Base-by-base conservation (phyloP, 1,284 basidiomycete genomes). In the Cutaneotrichosporon sp. region DNA sequence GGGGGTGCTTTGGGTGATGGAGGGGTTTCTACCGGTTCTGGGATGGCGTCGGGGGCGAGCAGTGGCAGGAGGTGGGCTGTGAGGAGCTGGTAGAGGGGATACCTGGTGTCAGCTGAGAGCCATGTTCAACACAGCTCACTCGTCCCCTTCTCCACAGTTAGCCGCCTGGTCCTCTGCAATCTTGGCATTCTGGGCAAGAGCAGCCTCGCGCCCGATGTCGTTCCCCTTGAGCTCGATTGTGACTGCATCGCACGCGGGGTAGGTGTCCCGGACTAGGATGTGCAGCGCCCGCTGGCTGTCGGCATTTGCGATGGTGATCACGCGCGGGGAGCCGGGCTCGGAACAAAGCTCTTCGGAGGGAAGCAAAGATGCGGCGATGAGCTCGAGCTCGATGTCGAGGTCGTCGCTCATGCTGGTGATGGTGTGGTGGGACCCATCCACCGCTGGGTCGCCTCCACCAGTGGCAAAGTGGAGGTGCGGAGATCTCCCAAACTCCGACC, bases 51-150 rank as follows among this genome's bases (percentile, higher is more conserved):
- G 18, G 67, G 66, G 10, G 74, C 72, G 16, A 89, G 72, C 4
- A 83, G 72, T 0, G 87, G 87, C 1, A 89, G 79, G 31, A 89
- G 82, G 66, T 87, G 82, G 0, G 82, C 68, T 0, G 84, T 85
- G 7, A 89, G 65, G 25, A 88, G 72, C 67, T 87, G 82, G 70
- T 85, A 89, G 3, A 85, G 72, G 0, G 85, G 85, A 70, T 84
- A 88, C 63, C 88, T 89, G 58, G 1, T 5, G 34, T 52, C 49
- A 56, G 31, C 46, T 22, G n/a, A 25, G 24, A 56, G 45, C 52
- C 31, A n/a, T n/a, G n/a, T n/a, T n/a, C n/a, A n/a, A n/a, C n/a
- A 83, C 78, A 67, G 84, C 86, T 63, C 80, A 83, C 66, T 82
- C 83, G 18, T 74, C 74, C 2, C 84, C 72, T 46, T 83, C 82